A percentile compares a stretch with the other conserved stretches of the same genome.
Evolutionary conservation across 2,329 filamentous ascomycete species (phyloP).

Genomic region (Lachnellula subtilissima): DNA sequence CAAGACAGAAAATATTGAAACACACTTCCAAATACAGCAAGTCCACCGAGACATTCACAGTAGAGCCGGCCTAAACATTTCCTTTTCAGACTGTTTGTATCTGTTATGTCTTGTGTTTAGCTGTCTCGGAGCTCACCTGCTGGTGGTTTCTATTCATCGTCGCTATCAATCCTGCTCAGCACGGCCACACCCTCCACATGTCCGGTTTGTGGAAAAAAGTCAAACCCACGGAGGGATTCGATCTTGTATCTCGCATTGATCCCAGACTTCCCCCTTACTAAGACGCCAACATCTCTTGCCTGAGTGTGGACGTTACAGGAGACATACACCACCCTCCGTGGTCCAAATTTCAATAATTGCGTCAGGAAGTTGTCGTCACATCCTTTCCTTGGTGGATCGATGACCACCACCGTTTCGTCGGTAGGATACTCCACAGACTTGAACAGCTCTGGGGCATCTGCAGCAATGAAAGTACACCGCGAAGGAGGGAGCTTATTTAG

Average conservation of each 20-base stretch:
- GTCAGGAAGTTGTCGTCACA: constrained; percentile 80
- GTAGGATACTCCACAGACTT: constrained; percentile 66
- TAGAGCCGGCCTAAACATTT: too few species aligned
- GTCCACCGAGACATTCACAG: too few species aligned
- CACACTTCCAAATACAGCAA: too few species aligned
- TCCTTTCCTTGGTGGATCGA: constrained; percentile 94
- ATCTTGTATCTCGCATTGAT: constrained; percentile 64
- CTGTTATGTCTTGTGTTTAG: too few species aligned
- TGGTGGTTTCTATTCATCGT: constrained; percentile 2
- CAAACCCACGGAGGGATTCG: constrained; percentile 87
- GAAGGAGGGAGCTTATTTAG: constrained; percentile 65
- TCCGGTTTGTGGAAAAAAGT: constrained; percentile 89
- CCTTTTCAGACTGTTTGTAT: too few species aligned
- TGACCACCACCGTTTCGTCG: constrained; percentile 84
- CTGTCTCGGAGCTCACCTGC: neutral
- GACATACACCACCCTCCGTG: constrained; percentile 82
- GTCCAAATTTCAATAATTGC: constrained; percentile 75
- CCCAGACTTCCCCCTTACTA: constrained; percentile 64
- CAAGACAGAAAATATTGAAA: too few species aligned
- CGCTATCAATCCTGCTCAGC: constrained; percentile 50
- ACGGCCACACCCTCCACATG: constrained; percentile 67
- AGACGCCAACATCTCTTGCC: constrained; percentile 82
- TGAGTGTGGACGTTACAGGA: constrained; percentile 98
- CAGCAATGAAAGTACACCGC: constrained; percentile 80
- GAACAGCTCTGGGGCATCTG: constrained; percentile 83